These are phyloP conservation scores for Gossypium rotundifolium DNA, from an alignment of 345 rosid genomes.

Conservation along the genomic window DNA sequence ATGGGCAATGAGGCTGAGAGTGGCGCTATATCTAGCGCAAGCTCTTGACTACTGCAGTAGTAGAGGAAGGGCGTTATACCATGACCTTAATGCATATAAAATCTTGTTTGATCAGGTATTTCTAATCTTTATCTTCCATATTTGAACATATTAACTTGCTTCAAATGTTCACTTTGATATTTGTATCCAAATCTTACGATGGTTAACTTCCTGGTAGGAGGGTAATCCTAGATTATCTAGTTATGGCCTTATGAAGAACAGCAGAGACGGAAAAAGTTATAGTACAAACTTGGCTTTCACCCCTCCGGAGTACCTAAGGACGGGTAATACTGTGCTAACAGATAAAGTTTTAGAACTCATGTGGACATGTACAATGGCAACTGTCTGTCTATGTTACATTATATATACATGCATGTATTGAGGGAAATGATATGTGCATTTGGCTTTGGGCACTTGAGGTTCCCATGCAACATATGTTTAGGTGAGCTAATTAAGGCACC, in stretches of 20 bases:
- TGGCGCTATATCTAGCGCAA: constrained; percentile 72
- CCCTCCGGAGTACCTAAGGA: constrained; percentile 81
- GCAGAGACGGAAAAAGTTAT: constrained; percentile 87
- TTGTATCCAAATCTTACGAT: background rate
- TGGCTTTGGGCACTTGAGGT: background rate
- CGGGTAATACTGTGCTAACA: constrained; percentile 36
- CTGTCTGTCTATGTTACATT: background rate
- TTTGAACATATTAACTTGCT: background rate
- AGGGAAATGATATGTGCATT: background rate
- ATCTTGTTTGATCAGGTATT: constrained; percentile 71
- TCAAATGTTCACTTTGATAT: background rate
- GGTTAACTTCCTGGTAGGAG: constrained; percentile 41
- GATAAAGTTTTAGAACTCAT: background rate
- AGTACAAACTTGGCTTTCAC: constrained; percentile 89
- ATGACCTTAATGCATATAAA: constrained; percentile 81
- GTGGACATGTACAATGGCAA: background rate
- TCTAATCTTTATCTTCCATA: background rate
- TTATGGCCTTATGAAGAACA: constrained; percentile 86
- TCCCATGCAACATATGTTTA: constrained; percentile 3
- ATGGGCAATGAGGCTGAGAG: constrained; percentile 84
- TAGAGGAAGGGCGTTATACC: constrained; percentile 73
- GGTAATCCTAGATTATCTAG: constrained; percentile 76
- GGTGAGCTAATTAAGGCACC: background rate
- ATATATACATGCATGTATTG: background rate
- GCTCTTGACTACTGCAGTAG: constrained; percentile 72